Conservation (phyloP, 192 early-diverging fungal species). For the Linnemannia exigua region DNA sequence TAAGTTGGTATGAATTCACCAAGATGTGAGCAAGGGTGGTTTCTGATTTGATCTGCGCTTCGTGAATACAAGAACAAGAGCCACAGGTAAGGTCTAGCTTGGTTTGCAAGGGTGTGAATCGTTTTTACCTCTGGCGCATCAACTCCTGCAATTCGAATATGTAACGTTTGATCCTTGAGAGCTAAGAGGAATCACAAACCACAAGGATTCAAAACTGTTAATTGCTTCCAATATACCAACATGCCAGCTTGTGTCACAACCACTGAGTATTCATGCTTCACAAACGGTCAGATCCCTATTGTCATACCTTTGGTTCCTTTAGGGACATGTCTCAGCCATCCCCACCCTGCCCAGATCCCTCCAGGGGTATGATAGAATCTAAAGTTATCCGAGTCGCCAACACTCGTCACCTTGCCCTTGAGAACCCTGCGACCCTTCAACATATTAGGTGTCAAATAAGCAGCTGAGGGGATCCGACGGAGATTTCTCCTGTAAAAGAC, state of each 20-base stretch:
- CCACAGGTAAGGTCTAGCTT: background rate
- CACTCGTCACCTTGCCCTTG: conserved; percentile 61
- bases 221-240: background rate
- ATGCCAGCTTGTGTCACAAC: background rate
- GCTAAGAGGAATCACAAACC: conserved; percentile 34
- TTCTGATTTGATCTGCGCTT: background rate
- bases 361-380: conserved; percentile 69
- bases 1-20: background rate
- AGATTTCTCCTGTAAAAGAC: conserved; percentile 50
- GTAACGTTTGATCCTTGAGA: conserved; percentile 71
- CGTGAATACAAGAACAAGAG: background rate
- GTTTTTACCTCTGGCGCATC: conserved; percentile 76
- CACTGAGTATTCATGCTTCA: background rate
- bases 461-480: conserved; percentile 59
- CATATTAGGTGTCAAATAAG: conserved; percentile 61
- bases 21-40: background rate
- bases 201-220: background rate
- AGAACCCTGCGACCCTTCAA: conserved; percentile 50
- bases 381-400: conserved; percentile 71
- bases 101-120: background rate
- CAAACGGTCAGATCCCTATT: no score
- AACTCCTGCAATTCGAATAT: conserved; percentile 75
- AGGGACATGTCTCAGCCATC: conserved; percentile 59
- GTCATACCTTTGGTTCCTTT: conserved; percentile 51
- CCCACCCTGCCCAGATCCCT: conserved; percentile 59